Conservation (phyloP, 1,284 basidiomycete genomes). For the Puccinia novopanici region DNA sequence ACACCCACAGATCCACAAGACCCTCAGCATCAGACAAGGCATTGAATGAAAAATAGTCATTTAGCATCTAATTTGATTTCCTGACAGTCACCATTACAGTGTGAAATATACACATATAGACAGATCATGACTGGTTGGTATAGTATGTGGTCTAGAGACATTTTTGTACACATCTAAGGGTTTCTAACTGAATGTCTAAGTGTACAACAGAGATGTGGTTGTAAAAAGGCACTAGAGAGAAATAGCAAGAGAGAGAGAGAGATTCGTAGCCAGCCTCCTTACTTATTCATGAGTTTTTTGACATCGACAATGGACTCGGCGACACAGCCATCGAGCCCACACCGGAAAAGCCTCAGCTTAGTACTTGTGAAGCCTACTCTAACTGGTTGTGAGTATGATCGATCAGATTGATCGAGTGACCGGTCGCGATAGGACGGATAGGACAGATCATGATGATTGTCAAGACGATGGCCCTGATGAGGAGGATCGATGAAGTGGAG, state of each 20-base stretch:
- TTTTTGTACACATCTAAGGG: too few relatives aligned
- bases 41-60: too few relatives aligned
- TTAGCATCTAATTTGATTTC: too few relatives aligned
- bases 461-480: not conserved
- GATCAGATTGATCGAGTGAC: not conserved
- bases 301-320: not conserved
- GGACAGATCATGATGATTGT: not conserved
- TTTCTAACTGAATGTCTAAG: too few relatives aligned
- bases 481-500: not conserved
- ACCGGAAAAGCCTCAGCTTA: conserved; percentile 9
- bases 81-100: too few relatives aligned
- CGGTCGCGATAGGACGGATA: not conserved
- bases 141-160: too few relatives aligned
- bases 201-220: too few relatives aligned
- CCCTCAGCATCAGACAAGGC: too few relatives aligned
- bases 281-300: conserved; percentile 10
- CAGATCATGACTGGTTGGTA: too few relatives aligned
- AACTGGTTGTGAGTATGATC: not conserved
- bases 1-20: too few relatives aligned
- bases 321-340: not conserved
- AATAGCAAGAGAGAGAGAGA: not conserved
- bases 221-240: not conserved
- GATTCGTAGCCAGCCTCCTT: not conserved
- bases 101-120: too few relatives aligned
- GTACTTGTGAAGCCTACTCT: not conserved